Conservation (phyloP, 2,329 filamentous ascomycete genomes). For the Dactylellina sp. region DNA sequence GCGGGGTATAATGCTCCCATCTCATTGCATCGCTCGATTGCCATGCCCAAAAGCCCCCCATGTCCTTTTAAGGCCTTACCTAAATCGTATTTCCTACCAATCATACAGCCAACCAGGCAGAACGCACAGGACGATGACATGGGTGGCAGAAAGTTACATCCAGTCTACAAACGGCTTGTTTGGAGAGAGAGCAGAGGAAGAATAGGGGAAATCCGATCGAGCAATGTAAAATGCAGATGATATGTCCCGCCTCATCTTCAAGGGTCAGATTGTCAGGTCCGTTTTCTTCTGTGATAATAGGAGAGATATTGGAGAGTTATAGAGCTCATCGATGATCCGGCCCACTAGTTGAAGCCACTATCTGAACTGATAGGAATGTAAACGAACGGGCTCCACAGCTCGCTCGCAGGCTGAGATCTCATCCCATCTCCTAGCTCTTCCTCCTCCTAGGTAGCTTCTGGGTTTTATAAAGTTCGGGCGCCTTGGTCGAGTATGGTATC, state of each 20-base stretch:
- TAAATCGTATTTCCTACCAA: conserved; percentile 46
- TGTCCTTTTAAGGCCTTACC: neutral
- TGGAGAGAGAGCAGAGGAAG: neutral
- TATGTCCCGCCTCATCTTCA: conserved; percentile 2
- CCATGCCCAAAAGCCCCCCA: neutral
- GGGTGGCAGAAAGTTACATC: conserved; percentile 34
- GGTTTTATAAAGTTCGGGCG: no score
- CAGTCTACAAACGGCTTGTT: conserved; percentile 2
- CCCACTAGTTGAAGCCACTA: conserved; percentile 15
- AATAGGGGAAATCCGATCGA: conserved; percentile 10
- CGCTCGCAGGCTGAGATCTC: conserved; percentile 14
- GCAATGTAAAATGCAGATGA: neutral
- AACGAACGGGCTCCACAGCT: conserved; percentile 18
- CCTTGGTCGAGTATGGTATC: conserved; percentile 45
- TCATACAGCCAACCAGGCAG: conserved; percentile 23
- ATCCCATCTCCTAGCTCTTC: conserved; percentile 45
- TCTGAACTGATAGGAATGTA: conserved; percentile 12
- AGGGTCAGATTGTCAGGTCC: no score
- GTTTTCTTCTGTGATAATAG: neutral
- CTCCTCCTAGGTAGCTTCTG: no score
- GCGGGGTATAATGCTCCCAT: conserved; percentile 47
- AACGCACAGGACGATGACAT: conserved; percentile 31
- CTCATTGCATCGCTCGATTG: conserved; percentile 43
- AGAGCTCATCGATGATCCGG: conserved; percentile 13
- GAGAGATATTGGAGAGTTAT: conserved; percentile 26